Evolutionary conservation across 2,329 filamentous ascomycete genomes (phyloP).

Genomic region (Cladophialophora exuberans): DNA sequence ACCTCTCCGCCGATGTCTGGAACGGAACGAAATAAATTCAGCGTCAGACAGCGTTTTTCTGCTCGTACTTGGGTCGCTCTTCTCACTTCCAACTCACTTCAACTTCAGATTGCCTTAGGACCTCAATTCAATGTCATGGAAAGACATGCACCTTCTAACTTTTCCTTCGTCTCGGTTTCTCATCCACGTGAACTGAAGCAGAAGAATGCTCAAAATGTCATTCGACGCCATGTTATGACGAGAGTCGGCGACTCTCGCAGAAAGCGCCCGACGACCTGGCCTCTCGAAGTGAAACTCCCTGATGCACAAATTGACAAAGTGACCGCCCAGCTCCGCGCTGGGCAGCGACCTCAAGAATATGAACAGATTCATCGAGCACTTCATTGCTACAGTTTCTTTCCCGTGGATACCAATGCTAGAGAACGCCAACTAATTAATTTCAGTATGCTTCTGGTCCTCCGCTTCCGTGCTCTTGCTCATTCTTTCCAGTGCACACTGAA

Average conservation of each 20-base stretch:
- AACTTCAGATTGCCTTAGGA: not conserved
- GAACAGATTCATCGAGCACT: slow-evolving; percentile 3
- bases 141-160: not conserved
- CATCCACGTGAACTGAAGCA: slow-evolving; percentile 11
- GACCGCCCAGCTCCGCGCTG: not conserved
- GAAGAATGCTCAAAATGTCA: slow-evolving; percentile 2
- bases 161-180: slow-evolving; percentile 12
- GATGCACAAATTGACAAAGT: not conserved
- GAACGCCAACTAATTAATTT: slow-evolving; percentile 20
- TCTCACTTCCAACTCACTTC: not conserved
- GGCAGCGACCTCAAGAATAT: not conserved
- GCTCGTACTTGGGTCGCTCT: not conserved
- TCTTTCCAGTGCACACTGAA: slow-evolving; percentile 12
- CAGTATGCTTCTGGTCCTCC: slow-evolving; percentile 7
- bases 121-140: too few relatives aligned
- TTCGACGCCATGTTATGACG: slow-evolving; percentile 23
- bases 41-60: not conserved
- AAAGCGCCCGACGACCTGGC: slow-evolving; percentile 7
- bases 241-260: slow-evolving; percentile 11
- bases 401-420: slow-evolving; percentile 10
- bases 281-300: slow-evolving; percentile 4
- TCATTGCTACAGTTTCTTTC: slow-evolving; percentile 12
- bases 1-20: too few relatives aligned
- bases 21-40: not conserved
- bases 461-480: not conserved